phyloP scores from a whole-genome alignment of 2,329 filamentous ascomycete species.

The Diaporthe ampelina region DNA sequence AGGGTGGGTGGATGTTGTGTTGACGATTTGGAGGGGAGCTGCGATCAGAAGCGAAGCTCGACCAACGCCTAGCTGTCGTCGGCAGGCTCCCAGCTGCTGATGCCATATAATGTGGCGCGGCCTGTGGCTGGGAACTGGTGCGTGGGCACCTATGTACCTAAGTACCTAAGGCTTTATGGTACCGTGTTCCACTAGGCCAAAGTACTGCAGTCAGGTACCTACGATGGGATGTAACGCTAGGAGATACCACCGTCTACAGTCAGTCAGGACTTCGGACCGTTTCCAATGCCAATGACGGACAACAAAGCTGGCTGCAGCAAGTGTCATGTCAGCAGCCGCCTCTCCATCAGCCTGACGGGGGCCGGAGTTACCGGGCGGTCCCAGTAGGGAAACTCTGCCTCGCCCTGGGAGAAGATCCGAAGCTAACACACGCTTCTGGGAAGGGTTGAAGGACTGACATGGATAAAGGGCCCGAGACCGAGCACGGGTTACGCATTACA shows the following conservation, averaged over 20 bases:
- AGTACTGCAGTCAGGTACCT: conserved; percentile 1
- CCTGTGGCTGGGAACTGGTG: conserved; percentile 30
- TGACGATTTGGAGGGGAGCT: conserved; percentile 27
- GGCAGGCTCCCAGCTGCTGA: conserved; percentile 40
- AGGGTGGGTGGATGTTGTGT: neutral
- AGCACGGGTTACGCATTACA: conserved; percentile 24
- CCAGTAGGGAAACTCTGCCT: conserved; percentile 20
- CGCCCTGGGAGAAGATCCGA: conserved; percentile 1
- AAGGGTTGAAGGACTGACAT: conserved; percentile 13
- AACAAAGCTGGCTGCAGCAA: neutral
- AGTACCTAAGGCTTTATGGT: too few species aligned
- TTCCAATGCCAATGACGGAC: conserved; percentile 19
- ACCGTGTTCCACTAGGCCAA: neutral
- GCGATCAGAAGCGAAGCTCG: conserved; percentile 36
- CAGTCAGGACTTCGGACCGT: conserved; percentile 10
- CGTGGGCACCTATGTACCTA: neutral
- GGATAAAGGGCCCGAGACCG: conserved; percentile 28
- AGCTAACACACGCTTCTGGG: conserved; percentile 24
- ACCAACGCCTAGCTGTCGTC: neutral
- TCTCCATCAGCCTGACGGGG: neutral
- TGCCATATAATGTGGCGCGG: conserved; percentile 27
- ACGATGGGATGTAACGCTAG: conserved; percentile 14
- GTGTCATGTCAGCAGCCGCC: neutral
- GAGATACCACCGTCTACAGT: neutral
- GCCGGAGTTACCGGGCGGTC: conserved; percentile 29